Percentiles rank a stretch among this genome's conserved stretches.
These are phyloP conservation scores for Rugosomyces carneus DNA, from an alignment of 1,284 basidiomycete species.

Conservation along the genomic window DNA sequence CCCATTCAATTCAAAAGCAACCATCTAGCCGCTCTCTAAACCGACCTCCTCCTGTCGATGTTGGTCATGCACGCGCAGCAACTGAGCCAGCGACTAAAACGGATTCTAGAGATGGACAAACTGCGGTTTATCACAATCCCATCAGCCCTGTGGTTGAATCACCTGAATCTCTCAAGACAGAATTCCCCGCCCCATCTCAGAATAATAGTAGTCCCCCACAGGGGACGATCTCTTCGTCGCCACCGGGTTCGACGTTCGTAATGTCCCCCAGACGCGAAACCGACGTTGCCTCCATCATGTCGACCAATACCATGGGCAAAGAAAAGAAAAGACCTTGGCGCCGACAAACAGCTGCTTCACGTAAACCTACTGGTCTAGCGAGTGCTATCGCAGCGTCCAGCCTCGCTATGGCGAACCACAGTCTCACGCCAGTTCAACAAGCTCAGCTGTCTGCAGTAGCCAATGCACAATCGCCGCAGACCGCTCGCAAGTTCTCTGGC, in stretches of 20 bases:
- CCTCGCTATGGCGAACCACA: conserved; percentile 57
- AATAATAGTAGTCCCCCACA: conserved; percentile 10
- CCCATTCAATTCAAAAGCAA: no score
- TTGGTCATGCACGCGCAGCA: conserved; percentile 18
- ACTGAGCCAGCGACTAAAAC: conserved; percentile 10
- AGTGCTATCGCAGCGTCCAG: conserved; percentile 63
- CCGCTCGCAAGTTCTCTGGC: conserved; percentile 15
- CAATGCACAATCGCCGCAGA: conserved; percentile 10
- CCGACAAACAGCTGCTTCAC: conserved; percentile 33
- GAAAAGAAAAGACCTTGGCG: conserved; percentile 36
- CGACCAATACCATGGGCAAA: conserved; percentile 22
- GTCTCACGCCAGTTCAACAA: conserved; percentile 39
- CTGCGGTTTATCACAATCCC: conserved; percentile 21
- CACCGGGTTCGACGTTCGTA: conserved; percentile 12
- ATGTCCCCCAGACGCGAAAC: conserved; percentile 22
- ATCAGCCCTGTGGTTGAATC: conserved; percentile 43
- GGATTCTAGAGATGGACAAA: conserved; percentile 18
- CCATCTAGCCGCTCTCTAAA: no score
- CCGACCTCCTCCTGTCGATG: conserved; percentile 4
- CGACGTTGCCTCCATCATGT: conserved; percentile 27
- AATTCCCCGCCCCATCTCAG: conserved; percentile 20
- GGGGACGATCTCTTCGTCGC: neutral
- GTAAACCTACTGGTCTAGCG: conserved; percentile 52
- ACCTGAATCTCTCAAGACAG: conserved; percentile 34
- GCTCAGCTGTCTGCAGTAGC: conserved; percentile 31